Evolutionary conservation across 2,329 filamentous ascomycete genomes (phyloP).

Genomic region (Penicillium palitans): DNA sequence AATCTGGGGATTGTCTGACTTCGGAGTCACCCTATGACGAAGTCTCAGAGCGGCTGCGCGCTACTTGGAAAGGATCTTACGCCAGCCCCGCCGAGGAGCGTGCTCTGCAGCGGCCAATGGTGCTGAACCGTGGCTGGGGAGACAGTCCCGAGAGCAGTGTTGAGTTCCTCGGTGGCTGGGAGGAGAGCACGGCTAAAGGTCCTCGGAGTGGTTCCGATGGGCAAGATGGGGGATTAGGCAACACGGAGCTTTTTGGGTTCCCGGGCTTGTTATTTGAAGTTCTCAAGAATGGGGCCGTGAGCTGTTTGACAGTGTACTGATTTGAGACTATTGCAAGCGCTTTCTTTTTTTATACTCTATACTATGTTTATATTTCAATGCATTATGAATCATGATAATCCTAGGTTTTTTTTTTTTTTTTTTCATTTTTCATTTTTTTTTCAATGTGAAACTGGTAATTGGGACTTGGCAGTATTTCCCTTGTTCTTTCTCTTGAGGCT

Average conservation of each 20-base stretch:
- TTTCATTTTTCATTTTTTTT: neutral
- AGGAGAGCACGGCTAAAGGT: conserved; percentile 62
- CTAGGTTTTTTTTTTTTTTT: too few species aligned
- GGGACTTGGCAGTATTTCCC: too few species aligned
- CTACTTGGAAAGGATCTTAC: conserved; percentile 69
- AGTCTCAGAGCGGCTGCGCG: conserved; percentile 67
- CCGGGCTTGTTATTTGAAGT: conserved; percentile 95
- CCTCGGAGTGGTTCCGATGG: conserved; percentile 44
- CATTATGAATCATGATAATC: conserved; percentile 11
- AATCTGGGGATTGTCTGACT: conserved; percentile 53
- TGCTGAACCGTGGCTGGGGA: conserved; percentile 85
- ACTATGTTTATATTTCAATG: conserved; percentile 1
- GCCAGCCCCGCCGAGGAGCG: conserved; percentile 56
- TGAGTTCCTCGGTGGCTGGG: conserved; percentile 82
- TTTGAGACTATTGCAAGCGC: neutral
- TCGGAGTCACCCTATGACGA: conserved; percentile 79
- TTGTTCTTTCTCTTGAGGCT: too few species aligned
- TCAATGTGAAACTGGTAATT: neutral
- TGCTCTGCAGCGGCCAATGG: conserved; percentile 65
- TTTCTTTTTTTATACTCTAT: neutral
- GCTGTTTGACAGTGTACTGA: conserved; percentile 85
- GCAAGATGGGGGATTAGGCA: conserved; percentile 59
- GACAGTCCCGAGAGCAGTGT: conserved; percentile 88
- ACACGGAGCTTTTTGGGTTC: conserved; percentile 88
- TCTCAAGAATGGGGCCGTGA: conserved; percentile 85